Conservation (phyloP, 352 stramenopile genomes). For the Phytophthora litchii region DNA sequence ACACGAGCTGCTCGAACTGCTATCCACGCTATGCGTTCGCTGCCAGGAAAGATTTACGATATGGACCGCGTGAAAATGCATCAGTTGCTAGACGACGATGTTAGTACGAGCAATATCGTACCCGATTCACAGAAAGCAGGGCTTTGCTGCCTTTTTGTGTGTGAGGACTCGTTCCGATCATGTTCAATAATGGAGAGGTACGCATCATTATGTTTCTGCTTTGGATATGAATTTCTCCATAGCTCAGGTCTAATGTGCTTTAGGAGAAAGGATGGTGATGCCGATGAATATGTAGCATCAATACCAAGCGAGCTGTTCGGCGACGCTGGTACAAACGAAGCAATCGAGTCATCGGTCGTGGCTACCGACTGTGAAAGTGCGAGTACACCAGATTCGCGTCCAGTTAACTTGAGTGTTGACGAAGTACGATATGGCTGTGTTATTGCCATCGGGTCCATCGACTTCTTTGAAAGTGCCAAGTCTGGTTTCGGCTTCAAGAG, state of each 20-base stretch:
- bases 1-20: conserved; percentile 12
- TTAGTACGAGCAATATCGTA: conserved; percentile 8
- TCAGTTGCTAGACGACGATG: conserved; percentile 26
- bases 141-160: conserved; percentile 6
- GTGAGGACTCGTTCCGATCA: conserved; percentile 9
- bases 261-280: conserved; percentile 9
- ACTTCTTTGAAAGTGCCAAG: conserved; percentile 16
- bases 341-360: conserved; percentile 22
- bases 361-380: conserved; percentile 27
- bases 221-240: conserved; percentile 1
- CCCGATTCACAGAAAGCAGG: background rate
- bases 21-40: conserved; percentile 16
- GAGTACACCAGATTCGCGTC: background rate
- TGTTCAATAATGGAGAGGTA: conserved; percentile 26
- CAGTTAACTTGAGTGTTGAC: background rate
- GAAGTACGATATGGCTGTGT: conserved; percentile 40
- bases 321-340: background rate
- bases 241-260: conserved; percentile 1
- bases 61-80: conserved; percentile 27
- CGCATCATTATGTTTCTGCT: background rate
- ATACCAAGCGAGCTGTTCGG: conserved; percentile 15
- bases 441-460: conserved; percentile 28
- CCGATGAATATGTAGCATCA: conserved; percentile 14
- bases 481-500: conserved; percentile 1
- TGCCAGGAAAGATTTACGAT: conserved; percentile 36